Conservation (phyloP, 345 rosid species). For the Brassica rapa region DNA sequence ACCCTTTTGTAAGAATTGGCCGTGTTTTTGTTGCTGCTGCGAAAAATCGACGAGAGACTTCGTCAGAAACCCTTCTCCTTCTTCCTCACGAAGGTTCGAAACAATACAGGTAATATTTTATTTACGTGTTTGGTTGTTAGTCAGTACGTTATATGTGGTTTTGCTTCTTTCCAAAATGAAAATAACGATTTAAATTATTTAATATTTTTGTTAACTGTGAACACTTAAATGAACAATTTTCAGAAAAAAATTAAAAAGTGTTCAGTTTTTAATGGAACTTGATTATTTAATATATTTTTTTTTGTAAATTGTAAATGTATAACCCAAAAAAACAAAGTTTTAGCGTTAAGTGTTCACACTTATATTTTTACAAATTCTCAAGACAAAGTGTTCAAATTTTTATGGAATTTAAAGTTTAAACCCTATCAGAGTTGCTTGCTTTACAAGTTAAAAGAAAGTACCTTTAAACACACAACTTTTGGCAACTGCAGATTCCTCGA, state of each 20-base stretch:
- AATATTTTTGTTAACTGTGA: neutral
- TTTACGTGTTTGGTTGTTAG: neutral
- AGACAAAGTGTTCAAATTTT: neutral
- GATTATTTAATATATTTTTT: neutral
- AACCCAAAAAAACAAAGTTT: neutral
- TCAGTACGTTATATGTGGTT: neutral
- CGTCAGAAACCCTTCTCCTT: conserved; percentile 16
- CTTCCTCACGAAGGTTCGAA: conserved; percentile 39
- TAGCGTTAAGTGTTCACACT: neutral
- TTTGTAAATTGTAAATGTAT: neutral
- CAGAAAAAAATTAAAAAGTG: too few species aligned
- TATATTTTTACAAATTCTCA: neutral
- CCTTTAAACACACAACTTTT: neutral
- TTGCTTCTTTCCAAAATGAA: neutral
- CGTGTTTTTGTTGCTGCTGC: conserved; percentile 34
- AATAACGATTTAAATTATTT: neutral
- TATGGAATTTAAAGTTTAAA: neutral
- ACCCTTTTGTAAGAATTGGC: conserved; percentile 41
- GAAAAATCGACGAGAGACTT: conserved; percentile 19
- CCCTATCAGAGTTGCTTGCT: neutral
- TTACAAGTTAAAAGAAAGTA: neutral
- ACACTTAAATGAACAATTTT: neutral
- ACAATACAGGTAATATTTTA: conserved; percentile 46
- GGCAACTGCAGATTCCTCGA: conserved; percentile 50
- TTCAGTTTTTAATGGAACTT: too few species aligned